phyloP scores from a whole-genome alignment of 495 filamentous ascomycete species.

The Xylaria sp. region DNA sequence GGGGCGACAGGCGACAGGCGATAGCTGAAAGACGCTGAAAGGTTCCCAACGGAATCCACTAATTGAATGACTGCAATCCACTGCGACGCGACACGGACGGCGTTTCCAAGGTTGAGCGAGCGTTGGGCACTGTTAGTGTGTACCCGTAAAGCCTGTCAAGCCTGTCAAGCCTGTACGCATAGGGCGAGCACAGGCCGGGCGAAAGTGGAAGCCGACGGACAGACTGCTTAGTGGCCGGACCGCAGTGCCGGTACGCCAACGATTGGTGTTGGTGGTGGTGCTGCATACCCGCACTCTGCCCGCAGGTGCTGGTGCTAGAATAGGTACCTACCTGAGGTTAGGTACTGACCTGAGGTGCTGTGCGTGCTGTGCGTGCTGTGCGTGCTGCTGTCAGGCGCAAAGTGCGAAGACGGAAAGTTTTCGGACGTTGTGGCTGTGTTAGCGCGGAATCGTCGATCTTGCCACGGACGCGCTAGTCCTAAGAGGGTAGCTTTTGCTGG shows the following conservation, averaged over 20 bases:
- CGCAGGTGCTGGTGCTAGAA: no score
- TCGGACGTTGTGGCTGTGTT: conserved; percentile 43
- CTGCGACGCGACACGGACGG: neutral
- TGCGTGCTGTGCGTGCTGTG: neutral
- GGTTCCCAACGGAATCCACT: conserved; percentile 5
- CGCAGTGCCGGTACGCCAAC: conserved; percentile 32
- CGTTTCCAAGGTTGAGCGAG: no score
- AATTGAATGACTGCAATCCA: neutral
- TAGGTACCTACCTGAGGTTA: neutral
- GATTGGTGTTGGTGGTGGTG: neutral
- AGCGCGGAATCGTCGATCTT: conserved; percentile 19
- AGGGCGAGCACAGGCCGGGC: neutral
- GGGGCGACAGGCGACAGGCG: conserved; percentile 20
- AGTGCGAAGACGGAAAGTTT: conserved; percentile 40
- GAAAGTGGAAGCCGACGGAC: conserved; percentile 25
- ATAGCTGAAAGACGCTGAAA: conserved; percentile 23
- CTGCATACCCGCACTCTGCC: neutral
- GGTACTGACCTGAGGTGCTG: neutral
- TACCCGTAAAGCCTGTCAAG: no score
- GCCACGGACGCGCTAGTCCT: conserved; percentile 26
- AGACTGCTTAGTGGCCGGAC: conserved; percentile 21
- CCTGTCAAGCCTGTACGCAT: no score
- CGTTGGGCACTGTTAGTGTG: conserved; percentile 16
- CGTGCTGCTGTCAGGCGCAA: conserved; percentile 29
- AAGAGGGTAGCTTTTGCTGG: conserved; percentile 26